These are phyloP conservation scores for Hemerocallis citrina DNA, from an alignment of 106 monocot species.

Conservation along the genomic window DNA sequence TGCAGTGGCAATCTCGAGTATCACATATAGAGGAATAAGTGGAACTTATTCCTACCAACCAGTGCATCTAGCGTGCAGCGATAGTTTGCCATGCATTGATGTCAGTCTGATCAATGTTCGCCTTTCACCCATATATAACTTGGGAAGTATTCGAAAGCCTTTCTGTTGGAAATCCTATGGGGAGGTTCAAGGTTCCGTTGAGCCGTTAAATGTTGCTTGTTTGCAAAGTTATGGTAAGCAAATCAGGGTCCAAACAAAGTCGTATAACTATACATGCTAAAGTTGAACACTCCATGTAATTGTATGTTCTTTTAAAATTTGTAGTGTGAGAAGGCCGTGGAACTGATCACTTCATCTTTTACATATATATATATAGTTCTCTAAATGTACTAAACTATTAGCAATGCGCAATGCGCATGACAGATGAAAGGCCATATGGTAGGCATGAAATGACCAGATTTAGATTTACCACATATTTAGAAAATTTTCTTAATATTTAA, in stretches of 20 bases:
- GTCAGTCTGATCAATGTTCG: conserved; percentile 25
- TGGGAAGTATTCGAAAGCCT: not conserved
- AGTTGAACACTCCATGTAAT: not conserved
- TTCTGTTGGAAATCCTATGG: conserved; percentile 45
- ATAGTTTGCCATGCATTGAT: conserved; percentile 35
- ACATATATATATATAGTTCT: too few relatives aligned
- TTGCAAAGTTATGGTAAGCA: conserved; percentile 15
- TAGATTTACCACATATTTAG: too few relatives aligned
- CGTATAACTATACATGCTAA: conserved; percentile 30
- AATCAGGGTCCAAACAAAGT: conserved; percentile 19
- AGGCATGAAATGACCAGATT: too few relatives aligned
- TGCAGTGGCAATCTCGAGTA: conserved; percentile 28
- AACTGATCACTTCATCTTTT: too few relatives aligned
- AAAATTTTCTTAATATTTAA: too few relatives aligned
- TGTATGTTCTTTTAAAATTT: conserved; percentile 1
- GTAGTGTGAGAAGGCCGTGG: not conserved
- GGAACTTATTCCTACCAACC: conserved; percentile 38
- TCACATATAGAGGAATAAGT: conserved; percentile 19
- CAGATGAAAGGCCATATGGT: too few relatives aligned
- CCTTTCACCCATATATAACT: conserved; percentile 15
- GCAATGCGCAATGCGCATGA: too few relatives aligned
- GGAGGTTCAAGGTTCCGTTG: conserved; percentile 8
- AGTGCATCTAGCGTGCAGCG: conserved; percentile 47
- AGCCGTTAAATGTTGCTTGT: conserved; percentile 14
- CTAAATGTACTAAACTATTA: too few relatives aligned